Evolutionary conservation across 192 early-diverging fungal genomes (phyloP), one percentile per base, ranked within the genome.

Genomic region (Linnemannia zychae): DNA sequence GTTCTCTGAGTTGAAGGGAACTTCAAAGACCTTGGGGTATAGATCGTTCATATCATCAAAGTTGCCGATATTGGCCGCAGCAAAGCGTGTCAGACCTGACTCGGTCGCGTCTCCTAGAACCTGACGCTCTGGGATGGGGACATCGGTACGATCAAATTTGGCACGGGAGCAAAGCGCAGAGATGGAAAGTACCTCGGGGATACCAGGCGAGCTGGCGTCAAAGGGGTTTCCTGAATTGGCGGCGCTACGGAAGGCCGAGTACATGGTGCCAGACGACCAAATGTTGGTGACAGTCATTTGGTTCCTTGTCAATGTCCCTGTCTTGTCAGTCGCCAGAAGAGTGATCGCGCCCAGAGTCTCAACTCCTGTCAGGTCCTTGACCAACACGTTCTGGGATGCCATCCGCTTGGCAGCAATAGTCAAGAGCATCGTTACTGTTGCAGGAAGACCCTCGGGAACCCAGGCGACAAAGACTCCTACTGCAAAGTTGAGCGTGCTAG

Each of bases 331-430:
- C 36, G 98, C 98, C 40, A 99, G 91, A 17, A 98, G 90, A 28
- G 98, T 99, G 78, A 99, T 97, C 22, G 97, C 98, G 66, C 98
- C 98, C 18, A 99, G 92, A 15, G 98, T 99, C 80, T 99, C 98
- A 2, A 99, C 98, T 83, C 96, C 97, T 75, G 97, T 95, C 48
- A 99, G 89, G 82, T 98, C 96, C 81, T 99, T 99, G 76, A 99
- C 98, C 37, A 99, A 90, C 36, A 98, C 96, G 71, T 98, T 95
- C 79, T 93, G 88, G 31, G 83, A 37, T 0, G 97, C 96, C 97
- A 99, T 98, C 47, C 96, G 94, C 88, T 98, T 97, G 68, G 98
- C 98, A n/a, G 98, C 97, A 49, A 99, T 95, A 7, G 97, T 97
- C 52, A 99, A 87, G 69, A 99, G 91, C 88, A 98, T 94, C 3